Conservation (phyloP, 1,284 basidiomycete species). For the Cryptococcus sp. region DNA sequence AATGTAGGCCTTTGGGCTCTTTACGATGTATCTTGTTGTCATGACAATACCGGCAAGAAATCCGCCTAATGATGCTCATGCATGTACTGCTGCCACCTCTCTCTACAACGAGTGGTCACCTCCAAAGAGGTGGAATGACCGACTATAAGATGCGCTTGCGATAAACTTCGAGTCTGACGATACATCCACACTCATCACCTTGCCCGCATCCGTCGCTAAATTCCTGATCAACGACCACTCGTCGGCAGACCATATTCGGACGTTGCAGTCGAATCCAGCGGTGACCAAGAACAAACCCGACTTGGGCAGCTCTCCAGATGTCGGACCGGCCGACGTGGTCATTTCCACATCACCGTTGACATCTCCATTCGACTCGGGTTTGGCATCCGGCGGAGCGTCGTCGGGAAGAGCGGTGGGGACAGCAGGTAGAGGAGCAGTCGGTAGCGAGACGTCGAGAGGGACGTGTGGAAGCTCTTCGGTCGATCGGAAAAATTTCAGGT, state of each 20-base stretch:
- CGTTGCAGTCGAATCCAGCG: slow-evolving; percentile 88
- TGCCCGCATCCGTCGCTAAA: slow-evolving; percentile 87
- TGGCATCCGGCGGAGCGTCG: slow-evolving; percentile 9
- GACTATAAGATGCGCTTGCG: slow-evolving; percentile 83
- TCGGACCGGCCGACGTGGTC: slow-evolving; percentile 33
- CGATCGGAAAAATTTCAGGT: slow-evolving; percentile 83
- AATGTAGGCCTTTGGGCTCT: neutral
- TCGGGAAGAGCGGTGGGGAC: slow-evolving; percentile 47
- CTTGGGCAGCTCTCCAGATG: slow-evolving; percentile 48
- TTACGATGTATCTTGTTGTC: neutral
- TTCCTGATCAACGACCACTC: slow-evolving; percentile 91
- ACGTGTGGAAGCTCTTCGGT: slow-evolving; percentile 32
- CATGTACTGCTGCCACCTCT: neutral
- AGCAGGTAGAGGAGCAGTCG: slow-evolving; percentile 28
- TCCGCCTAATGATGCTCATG: neutral
- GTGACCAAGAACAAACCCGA: slow-evolving; percentile 90
- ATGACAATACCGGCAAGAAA: neutral
- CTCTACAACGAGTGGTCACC: slow-evolving; percentile 50
- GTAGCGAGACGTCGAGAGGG: slow-evolving; percentile 45
- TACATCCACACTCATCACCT: slow-evolving; percentile 97
- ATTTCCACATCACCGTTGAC: slow-evolving; percentile 30
- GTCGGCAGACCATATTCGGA: slow-evolving; percentile 95
- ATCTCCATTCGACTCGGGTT: slow-evolving; percentile 26
- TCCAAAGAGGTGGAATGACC: slow-evolving; percentile 87
- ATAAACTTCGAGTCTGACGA: slow-evolving; percentile 74